phyloP scores from a whole-genome alignment of 2,329 filamentous ascomycete species.

The Trichoderma sp. region DNA sequence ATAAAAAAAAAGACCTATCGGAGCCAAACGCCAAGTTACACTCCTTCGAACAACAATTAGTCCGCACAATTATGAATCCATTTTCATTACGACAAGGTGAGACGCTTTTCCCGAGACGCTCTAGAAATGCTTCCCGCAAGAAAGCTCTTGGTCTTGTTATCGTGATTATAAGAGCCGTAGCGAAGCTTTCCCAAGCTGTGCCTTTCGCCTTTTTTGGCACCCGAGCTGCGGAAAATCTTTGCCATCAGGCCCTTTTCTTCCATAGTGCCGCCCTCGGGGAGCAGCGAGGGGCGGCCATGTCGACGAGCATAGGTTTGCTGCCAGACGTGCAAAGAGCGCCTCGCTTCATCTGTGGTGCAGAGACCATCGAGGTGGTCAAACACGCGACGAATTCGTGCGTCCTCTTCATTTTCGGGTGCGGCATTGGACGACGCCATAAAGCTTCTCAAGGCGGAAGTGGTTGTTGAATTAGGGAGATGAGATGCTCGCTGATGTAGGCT shows the following conservation, averaged over 20 bases:
- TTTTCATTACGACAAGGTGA: conserved; percentile 17
- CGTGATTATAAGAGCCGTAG: conserved; percentile 1
- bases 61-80: background rate
- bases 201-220: conserved; percentile 32
- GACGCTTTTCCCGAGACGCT: conserved; percentile 13
- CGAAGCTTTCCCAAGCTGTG: conserved; percentile 31
- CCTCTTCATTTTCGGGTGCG: conserved; percentile 42
- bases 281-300: conserved; percentile 43
- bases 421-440: conserved; percentile 31
- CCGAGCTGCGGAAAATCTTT: conserved; percentile 36
- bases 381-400: conserved; percentile 48
- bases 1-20: background rate
- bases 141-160: conserved; percentile 22
- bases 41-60: background rate
- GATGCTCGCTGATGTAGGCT: conserved; percentile 29
- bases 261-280: conserved; percentile 46
- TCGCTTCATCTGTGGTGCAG: conserved; percentile 54
- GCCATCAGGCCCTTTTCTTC: conserved; percentile 37
- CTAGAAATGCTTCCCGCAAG: conserved; percentile 9
- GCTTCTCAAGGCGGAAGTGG: conserved; percentile 40
- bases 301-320: conserved; percentile 54
- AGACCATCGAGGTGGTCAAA: conserved; percentile 52
- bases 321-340: conserved; percentile 52
- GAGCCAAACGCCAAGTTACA: background rate
- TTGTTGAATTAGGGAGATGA: conserved; percentile 41